These are phyloP conservation scores for Quercus suber DNA, from an alignment of 306 rosid species.

Conservation along the genomic window DNA sequence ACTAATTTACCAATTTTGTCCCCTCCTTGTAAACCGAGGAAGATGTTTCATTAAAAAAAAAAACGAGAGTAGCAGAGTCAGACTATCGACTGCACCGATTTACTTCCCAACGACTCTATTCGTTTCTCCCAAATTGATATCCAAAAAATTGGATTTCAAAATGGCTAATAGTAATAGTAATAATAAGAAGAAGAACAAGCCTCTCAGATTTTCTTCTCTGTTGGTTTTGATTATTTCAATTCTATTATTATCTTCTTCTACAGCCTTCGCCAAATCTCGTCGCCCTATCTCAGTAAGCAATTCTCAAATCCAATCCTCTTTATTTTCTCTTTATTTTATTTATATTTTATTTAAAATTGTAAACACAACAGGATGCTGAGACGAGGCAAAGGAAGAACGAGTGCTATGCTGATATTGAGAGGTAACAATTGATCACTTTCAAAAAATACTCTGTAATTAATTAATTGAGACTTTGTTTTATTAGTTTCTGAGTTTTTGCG, in stretches of 20 bases:
- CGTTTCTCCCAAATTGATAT: neutral
- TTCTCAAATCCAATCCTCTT: neutral
- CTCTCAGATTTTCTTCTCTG: neutral
- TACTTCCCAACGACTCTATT: neutral
- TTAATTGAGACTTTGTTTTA: neutral
- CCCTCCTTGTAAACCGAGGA: too few species aligned
- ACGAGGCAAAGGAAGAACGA: constrained; percentile 71
- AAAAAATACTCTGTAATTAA: neutral
- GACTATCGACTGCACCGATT: neutral
- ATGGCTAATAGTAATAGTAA: neutral
- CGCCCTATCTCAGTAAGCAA: constrained; percentile 61
- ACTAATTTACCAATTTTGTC: too few species aligned
- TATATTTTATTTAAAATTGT: neutral
- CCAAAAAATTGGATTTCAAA: neutral
- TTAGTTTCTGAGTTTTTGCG: neutral
- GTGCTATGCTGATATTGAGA: constrained; percentile 81
- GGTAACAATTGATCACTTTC: constrained; percentile 26
- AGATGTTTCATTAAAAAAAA: too few species aligned
- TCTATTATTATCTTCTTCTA: constrained; percentile 27
- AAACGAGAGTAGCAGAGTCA: neutral
- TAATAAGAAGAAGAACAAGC: neutral
- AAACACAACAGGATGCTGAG: constrained; percentile 58
- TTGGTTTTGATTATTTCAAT: constrained; percentile 23
- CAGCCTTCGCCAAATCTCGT: constrained; percentile 61
- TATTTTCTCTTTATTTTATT: neutral